phyloP scores from a whole-genome alignment of 345 rosid species.

The Salix brachista region DNA sequence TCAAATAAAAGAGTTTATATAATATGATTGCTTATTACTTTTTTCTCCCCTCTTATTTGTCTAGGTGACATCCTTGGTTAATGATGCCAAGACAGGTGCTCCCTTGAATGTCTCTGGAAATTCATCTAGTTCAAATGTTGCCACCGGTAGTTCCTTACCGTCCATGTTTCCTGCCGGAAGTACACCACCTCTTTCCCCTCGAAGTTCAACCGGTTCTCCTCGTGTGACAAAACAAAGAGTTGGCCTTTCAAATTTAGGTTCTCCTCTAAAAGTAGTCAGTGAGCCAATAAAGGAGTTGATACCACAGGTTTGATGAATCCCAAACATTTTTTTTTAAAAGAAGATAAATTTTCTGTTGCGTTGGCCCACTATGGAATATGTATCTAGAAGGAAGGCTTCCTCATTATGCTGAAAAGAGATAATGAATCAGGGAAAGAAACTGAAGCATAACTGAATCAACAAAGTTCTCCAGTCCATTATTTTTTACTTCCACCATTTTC shows the following conservation, averaged over 20 bases:
- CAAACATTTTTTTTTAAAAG: neutral
- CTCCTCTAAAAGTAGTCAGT: constrained; percentile 73
- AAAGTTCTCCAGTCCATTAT: neutral
- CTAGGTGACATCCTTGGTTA: constrained; percentile 68
- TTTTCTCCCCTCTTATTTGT: neutral
- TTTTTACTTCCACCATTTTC: neutral
- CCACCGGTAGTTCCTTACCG: constrained; percentile 62
- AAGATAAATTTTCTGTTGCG: neutral
- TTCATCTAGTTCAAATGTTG: constrained; percentile 52
- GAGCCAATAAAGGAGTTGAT: constrained; percentile 81
- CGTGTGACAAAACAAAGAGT: constrained; percentile 70
- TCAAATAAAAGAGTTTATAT: neutral
- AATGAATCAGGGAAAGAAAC: neutral
- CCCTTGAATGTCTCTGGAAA: constrained; percentile 69
- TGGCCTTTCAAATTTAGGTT: constrained; percentile 80
- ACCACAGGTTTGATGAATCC: constrained; percentile 68
- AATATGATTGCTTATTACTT: constrained; percentile 8
- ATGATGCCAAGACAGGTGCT: constrained; percentile 73
- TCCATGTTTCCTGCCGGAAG: constrained; percentile 96
- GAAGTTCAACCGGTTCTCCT: constrained; percentile 85
- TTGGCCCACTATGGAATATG: neutral
- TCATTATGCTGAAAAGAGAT: neutral
- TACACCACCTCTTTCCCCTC: constrained; percentile 95
- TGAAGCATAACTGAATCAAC: neutral
- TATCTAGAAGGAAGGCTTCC: no score